These are phyloP conservation scores for Phytophthora kernoviae DNA, from an alignment of 352 stramenopile genomes.

Conservation along the genomic window DNA sequence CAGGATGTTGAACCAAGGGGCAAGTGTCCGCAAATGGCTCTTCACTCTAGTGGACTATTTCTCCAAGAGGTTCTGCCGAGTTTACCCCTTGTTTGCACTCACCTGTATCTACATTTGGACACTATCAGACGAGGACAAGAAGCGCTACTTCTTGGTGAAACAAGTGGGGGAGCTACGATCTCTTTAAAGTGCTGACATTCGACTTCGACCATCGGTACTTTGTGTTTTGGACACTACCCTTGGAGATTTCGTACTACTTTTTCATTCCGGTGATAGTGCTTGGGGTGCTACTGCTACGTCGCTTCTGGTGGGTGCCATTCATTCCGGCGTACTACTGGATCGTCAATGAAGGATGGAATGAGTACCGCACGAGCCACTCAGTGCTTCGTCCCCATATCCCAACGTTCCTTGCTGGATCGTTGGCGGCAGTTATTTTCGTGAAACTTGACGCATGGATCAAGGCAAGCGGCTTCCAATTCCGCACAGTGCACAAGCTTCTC, in stretches of 20 bases:
- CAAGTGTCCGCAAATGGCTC: slow-evolving; percentile 31
- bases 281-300: slow-evolving; percentile 19
- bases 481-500: slow-evolving; percentile 15
- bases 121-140: slow-evolving; percentile 34
- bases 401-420: slow-evolving; percentile 47
- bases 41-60: slow-evolving; percentile 50
- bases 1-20: slow-evolving; percentile 29
- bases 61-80: slow-evolving; percentile 46
- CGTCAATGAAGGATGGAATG: slow-evolving; percentile 28
- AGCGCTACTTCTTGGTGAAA: slow-evolving; percentile 36
- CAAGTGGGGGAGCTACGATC: slow-evolving; percentile 29
- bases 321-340: slow-evolving; percentile 37
- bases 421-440: slow-evolving; percentile 43
- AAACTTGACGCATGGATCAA: slow-evolving; percentile 35
- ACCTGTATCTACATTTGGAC: slow-evolving; percentile 39
- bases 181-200: slow-evolving; percentile 50
- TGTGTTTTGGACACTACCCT: slow-evolving; percentile 56
- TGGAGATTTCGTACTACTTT: slow-evolving; percentile 63
- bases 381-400: slow-evolving; percentile 29
- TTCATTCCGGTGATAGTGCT: slow-evolving; percentile 49
- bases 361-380: slow-evolving; percentile 32
- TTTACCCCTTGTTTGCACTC: slow-evolving; percentile 52
- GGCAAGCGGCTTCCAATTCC: slow-evolving; percentile 34
- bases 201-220: slow-evolving; percentile 46
- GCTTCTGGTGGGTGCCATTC: slow-evolving; percentile 42